Evolutionary conservation across 139 green algal species (phyloP), one percentile per base, ranked within the genome.

Genomic region (Raphidocelis subcapitata): DNA sequence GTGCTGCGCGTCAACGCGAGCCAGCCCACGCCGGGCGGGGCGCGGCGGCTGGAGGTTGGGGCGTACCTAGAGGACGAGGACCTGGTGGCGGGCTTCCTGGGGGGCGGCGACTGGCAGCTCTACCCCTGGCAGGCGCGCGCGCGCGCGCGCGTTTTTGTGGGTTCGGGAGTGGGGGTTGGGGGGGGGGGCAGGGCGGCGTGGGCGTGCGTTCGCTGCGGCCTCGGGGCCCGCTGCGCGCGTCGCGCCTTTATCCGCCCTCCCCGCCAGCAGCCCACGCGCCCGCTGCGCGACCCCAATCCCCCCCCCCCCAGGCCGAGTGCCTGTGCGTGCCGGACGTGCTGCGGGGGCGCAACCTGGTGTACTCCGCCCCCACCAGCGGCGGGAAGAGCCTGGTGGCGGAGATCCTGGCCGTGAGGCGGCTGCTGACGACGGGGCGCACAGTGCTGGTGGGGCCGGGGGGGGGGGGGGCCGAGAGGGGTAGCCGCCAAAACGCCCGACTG

Each of bases 341-440:
- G 54, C 65, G 69, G n/a, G 86, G 85, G 0, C 37, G 81, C 67
- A 96, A 92, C 79, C 77, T 96, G 41, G 88, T 96, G 57, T 96
- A 94, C 85, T 89, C 81, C 62, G 91, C 91, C 16, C 91, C 91
- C 36, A 96, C 91, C 47, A 92, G 85, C 64, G 89, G 86, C 16
- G 89, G 89, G 47, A 94, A 94, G 78, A 84, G 75, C 52, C 73
- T 94, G 54, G 85, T 93, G 41, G 84, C 90, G 15, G 91, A 96
- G 76, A 65, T 94, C 24, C 75, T 96, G 3, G 82, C 85, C 51
- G 72, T 96, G 5, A 68, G 82, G 10, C 77, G 82, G 14, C 72
- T 90, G 61, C 37, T 84, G 8, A 76, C 18, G 41, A 87, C 84
- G 1, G 76, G 80, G 21, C 54, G 54, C 54, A 29, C n/a, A 5